Evolutionary conservation across 176 grass and related monocot genomes (phyloP).

Genomic region (Ensete glaucum): DNA sequence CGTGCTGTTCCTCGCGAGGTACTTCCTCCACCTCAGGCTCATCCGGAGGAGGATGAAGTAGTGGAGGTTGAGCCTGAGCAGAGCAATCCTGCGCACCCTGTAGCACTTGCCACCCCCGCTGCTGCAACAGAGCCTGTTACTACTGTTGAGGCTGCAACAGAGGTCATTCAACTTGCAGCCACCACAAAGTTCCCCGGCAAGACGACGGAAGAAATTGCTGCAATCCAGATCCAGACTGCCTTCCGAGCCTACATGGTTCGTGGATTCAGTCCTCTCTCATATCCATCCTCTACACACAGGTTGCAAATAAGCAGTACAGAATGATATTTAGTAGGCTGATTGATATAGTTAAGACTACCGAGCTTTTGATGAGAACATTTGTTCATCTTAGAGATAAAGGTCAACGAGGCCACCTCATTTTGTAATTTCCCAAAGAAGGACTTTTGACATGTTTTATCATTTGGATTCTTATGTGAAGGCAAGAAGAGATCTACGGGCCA

Average conservation of each 20-base stretch:
- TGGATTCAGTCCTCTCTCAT: conserved; percentile 12
- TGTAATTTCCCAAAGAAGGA: no score
- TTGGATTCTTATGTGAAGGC: conserved; percentile 44
- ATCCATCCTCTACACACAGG: no score
- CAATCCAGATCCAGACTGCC: conserved; percentile 8
- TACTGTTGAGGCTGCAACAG: not conserved
- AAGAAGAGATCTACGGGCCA: conserved; percentile 71
- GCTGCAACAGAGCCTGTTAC: conserved; percentile 16
- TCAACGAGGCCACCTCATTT: no score
- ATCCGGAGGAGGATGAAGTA: conserved; percentile 44
- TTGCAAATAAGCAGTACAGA: no score
- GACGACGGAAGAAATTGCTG: conserved; percentile 61
- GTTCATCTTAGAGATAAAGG: no score
- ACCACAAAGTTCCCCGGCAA: conserved; percentile 25
- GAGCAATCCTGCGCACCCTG: no score
- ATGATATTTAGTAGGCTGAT: no score
- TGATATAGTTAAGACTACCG: no score
- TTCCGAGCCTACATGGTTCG: conserved; percentile 83
- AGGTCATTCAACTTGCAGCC: not conserved
- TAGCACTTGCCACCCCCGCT: not conserved
- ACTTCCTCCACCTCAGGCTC: conserved; percentile 25
- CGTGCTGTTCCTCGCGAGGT: conserved; percentile 32
- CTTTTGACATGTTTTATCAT: no score
- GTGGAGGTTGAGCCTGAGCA: conserved; percentile 49
- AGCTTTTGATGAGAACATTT: no score